Conservation (phyloP, 202 grass and related monocot genomes). For the Elaeis oleifera region DNA sequence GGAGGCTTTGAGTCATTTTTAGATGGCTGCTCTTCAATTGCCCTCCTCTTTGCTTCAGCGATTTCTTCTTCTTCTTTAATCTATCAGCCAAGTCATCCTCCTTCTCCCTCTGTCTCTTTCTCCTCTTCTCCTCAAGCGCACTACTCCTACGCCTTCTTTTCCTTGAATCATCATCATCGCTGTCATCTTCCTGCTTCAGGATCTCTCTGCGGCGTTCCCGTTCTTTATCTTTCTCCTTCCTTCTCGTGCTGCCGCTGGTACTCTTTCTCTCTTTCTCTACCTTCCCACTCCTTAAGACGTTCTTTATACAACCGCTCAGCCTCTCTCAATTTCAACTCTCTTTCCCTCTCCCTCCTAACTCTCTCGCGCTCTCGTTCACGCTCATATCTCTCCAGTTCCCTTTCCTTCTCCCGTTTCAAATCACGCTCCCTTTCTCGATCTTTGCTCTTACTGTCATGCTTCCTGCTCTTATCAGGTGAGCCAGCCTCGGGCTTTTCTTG, state of each 20-base stretch:
- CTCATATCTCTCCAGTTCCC: constrained; percentile 69
- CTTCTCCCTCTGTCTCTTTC: constrained; percentile 74
- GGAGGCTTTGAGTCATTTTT: constrained; percentile 44
- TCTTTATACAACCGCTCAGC: constrained; percentile 66
- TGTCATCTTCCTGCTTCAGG: constrained; percentile 81
- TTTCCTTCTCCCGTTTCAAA: constrained; percentile 53
- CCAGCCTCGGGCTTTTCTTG: constrained; percentile 49
- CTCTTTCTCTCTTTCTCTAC: constrained; percentile 88
- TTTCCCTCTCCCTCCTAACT: constrained; percentile 86
- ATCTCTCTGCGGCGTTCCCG: constrained; percentile 76
- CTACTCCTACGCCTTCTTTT: constrained; percentile 69
- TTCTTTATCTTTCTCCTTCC: constrained; percentile 80
- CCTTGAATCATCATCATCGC: constrained; percentile 80
- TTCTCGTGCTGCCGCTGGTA: constrained; percentile 69
- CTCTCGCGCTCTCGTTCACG: constrained; percentile 70
- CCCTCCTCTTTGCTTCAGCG: constrained; percentile 55
- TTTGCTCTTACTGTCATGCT: constrained; percentile 45
- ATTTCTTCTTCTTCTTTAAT: constrained; percentile 80
- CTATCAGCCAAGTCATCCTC: constrained; percentile 76
- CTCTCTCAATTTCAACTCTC: constrained; percentile 68
- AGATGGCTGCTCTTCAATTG: constrained; percentile 50
- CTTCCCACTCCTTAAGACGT: constrained; percentile 83
- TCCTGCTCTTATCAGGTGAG: constrained; percentile 72
- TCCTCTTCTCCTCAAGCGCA: constrained; percentile 57
- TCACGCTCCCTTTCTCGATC: constrained; percentile 39